phyloP scores from a whole-genome alignment of 164 flowering plant species.

The Liquidambar formosana region DNA sequence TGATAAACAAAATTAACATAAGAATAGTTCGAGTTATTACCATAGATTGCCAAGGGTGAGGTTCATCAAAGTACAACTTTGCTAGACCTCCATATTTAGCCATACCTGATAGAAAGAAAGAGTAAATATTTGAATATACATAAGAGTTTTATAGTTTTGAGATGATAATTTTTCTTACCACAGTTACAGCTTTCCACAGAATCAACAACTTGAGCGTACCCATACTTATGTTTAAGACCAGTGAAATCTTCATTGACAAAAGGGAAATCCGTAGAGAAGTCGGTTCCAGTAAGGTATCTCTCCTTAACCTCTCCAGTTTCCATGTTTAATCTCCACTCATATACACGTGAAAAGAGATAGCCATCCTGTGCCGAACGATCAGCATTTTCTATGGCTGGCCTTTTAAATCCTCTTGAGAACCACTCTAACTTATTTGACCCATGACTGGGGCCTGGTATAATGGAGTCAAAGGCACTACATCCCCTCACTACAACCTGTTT shows the following conservation, averaged over 20 bases:
- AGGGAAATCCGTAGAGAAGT: conserved; percentile 59
- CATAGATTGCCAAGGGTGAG: not conserved
- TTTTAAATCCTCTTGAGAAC: conserved; percentile 50
- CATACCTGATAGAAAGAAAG: conserved; percentile 32
- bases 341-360: conserved; percentile 31
- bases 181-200: conserved; percentile 40
- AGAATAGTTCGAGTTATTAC: not conserved
- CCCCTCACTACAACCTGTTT: conserved; percentile 60
- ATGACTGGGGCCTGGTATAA: conserved; percentile 61
- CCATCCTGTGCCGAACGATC: conserved; percentile 17
- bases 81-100: conserved; percentile 57
- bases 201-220: conserved; percentile 47
- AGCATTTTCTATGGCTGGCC: conserved; percentile 3
- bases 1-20: not conserved
- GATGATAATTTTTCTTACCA: conserved; percentile 34
- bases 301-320: conserved; percentile 48
- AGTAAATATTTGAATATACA: too few species aligned
- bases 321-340: conserved; percentile 65
- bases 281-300: conserved; percentile 37
- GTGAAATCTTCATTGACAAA: conserved; percentile 38
- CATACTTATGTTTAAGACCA: conserved; percentile 46
- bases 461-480: conserved; percentile 49
- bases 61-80: conserved; percentile 49
- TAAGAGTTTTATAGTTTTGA: too few species aligned
- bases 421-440: conserved; percentile 47